These are phyloP conservation scores for Chiua virens DNA, from an alignment of 768 basidiomycete genomes.

Conservation along the genomic window DNA sequence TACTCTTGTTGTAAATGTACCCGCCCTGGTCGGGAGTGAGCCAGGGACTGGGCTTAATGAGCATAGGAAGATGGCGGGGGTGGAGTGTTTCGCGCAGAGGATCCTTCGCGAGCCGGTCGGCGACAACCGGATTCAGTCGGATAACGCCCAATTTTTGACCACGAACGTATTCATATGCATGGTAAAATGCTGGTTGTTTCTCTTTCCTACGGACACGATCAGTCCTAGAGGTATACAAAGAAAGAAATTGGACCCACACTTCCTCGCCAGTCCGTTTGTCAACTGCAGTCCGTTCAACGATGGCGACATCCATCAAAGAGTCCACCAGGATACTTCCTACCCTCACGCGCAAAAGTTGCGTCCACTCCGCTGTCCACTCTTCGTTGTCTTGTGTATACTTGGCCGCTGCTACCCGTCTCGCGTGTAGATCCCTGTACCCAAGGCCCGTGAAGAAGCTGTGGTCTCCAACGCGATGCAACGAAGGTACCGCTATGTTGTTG, in stretches of 20 bases:
- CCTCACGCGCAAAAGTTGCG: slow-evolving; percentile 69
- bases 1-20: slow-evolving; percentile 78
- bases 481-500: slow-evolving; percentile 54
- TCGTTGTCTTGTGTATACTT: slow-evolving; percentile 65
- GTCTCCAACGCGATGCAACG: slow-evolving; percentile 26
- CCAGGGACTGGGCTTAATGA: slow-evolving; percentile 91
- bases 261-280: slow-evolving; percentile 59
- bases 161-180: slow-evolving; percentile 90
- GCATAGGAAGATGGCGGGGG: slow-evolving; percentile 95
- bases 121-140: slow-evolving; percentile 77
- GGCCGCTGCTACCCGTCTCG: slow-evolving; percentile 64
- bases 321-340: slow-evolving; percentile 84
- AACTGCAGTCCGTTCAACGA: slow-evolving; percentile 59
- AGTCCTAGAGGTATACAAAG: slow-evolving; percentile 2
- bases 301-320: slow-evolving; percentile 80
- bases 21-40: slow-evolving; percentile 72
- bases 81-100: slow-evolving; percentile 69
- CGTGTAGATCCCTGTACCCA: slow-evolving; percentile 61
- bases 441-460: slow-evolving; percentile 54
- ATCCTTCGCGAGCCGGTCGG: slow-evolving; percentile 77
- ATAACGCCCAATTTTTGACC: slow-evolving; percentile 93
- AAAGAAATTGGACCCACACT: slow-evolving; percentile 46
- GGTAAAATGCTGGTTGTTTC: slow-evolving; percentile 86
- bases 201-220: slow-evolving; percentile 51
- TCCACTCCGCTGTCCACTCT: slow-evolving; percentile 82